Evolutionary conservation across 768 basidiomycete species (phyloP).

Genomic region (Clavulina sp.): DNA sequence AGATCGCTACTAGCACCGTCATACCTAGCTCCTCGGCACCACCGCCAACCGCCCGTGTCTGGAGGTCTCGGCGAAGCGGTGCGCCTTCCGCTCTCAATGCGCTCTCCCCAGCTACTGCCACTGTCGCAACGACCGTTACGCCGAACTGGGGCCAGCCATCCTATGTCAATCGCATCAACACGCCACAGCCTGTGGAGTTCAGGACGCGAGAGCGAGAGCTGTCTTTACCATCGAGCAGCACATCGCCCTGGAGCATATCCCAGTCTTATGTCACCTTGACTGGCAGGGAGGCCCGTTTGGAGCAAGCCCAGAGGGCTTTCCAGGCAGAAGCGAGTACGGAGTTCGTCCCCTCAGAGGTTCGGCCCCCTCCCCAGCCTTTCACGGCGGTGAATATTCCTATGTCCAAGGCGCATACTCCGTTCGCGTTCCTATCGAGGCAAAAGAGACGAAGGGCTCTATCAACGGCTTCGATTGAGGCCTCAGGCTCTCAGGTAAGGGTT

Average conservation of each 20-base stretch:
- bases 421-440: neutral
- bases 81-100: neutral
- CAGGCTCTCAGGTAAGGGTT: neutral
- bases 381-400: neutral
- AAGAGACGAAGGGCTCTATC: neutral
- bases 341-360: too few relatives aligned
- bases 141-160: neutral
- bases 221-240: too few relatives aligned
- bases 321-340: neutral
- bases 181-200: too few relatives aligned
- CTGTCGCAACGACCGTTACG: neutral
- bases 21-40: neutral
- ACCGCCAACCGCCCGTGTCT: neutral
- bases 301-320: neutral
- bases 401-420: neutral
- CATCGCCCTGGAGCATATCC: neutral
- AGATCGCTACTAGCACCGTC: neutral
- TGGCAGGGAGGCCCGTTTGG: neutral
- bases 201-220: too few relatives aligned
- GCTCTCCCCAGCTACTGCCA: neutral
- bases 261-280: neutral
- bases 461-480: neutral
- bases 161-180: too few relatives aligned
- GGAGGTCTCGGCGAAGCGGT: neutral
- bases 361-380: neutral